These are phyloP conservation scores for Colletotrichum aenigma DNA, from an alignment of 2,329 filamentous ascomycete genomes.

Conservation along the genomic window DNA sequence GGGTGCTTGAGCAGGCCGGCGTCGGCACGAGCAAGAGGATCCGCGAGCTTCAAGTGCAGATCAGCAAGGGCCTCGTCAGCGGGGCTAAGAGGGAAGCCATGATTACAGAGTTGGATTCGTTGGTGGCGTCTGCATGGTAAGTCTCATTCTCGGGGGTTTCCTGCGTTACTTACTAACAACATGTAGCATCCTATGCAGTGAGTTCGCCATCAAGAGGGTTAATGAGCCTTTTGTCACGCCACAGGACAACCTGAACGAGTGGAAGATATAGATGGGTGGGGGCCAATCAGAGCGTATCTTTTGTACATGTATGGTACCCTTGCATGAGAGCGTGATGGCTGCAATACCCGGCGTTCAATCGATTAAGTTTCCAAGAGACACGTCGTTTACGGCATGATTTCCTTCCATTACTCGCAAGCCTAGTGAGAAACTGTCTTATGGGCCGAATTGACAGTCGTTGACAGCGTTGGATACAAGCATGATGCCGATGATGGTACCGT, in stretches of 20 bases:
- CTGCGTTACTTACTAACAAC: conserved; percentile 22
- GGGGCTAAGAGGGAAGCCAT: conserved; percentile 79
- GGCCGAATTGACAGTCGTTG: background rate
- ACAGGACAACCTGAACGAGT: conserved; percentile 78
- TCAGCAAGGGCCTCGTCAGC: conserved; percentile 75
- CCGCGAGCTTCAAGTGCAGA: conserved; percentile 81
- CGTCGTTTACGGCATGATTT: background rate
- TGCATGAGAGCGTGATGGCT: conserved; percentile 9
- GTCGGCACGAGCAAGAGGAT: conserved; percentile 79
- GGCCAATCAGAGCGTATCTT: background rate
- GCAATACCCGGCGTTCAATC: conserved; percentile 19
- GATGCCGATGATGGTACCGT: conserved; percentile 52
- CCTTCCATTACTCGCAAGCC: background rate
- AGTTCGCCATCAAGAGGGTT: conserved; percentile 91
- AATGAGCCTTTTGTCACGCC: conserved; percentile 87
- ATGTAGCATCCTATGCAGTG: conserved; percentile 85
- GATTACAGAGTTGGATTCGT: conserved; percentile 86
- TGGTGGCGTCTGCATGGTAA: conserved; percentile 90
- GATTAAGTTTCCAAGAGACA: background rate
- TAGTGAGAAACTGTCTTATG: background rate
- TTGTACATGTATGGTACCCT: conserved; percentile 10
- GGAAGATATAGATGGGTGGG: conserved; percentile 64
- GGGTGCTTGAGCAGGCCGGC: conserved; percentile 82
- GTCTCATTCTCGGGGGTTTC: conserved; percentile 26
- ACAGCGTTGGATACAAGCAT: conserved; percentile 46